phyloP scores from a whole-genome alignment of 202 grass and related monocot species.

The Zoysia matrella region DNA sequence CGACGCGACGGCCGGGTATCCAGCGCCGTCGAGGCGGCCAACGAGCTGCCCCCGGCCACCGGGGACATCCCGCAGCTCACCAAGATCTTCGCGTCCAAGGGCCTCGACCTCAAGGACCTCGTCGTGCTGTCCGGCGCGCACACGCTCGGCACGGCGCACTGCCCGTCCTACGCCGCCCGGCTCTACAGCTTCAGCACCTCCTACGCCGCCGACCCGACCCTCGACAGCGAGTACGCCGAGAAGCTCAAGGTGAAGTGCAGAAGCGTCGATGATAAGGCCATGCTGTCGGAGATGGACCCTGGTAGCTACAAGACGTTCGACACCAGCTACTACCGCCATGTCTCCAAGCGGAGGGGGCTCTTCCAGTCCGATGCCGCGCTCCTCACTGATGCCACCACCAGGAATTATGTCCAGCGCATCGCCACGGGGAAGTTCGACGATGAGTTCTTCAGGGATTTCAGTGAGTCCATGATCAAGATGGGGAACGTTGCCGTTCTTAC shows the following conservation, averaged over 20 bases:
- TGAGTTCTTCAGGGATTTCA: too few relatives aligned
- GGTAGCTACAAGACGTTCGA: conserved; percentile 69
- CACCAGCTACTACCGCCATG: conserved; percentile 51
- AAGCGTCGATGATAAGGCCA: conserved; percentile 22
- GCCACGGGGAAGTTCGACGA: too few relatives aligned
- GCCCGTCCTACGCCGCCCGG: conserved; percentile 37
- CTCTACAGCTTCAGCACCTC: conserved; percentile 56
- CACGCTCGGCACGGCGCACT: conserved; percentile 34
- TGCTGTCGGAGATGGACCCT: conserved; percentile 56
- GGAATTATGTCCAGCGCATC: too few relatives aligned
- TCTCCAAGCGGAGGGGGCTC: conserved; percentile 13
- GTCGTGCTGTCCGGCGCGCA: conserved; percentile 25
- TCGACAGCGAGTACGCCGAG: conserved; percentile 53
- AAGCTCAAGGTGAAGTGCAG: conserved; percentile 50
- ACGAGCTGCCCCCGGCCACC: conserved; percentile 39
- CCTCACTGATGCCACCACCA: too few relatives aligned
- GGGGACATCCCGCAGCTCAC: conserved; percentile 38
- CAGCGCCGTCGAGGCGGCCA: conserved; percentile 24
- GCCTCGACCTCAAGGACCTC: too few relatives aligned
- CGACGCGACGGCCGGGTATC: conserved; percentile 49
- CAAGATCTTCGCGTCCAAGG: too few relatives aligned
- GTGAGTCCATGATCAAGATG: too few relatives aligned
- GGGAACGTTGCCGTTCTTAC: too few relatives aligned
- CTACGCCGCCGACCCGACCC: conserved; percentile 38
- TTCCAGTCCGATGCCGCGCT: too few relatives aligned